Conservation (phyloP, 352 stramenopile genomes). For the Phytophthora pisi region DNA sequence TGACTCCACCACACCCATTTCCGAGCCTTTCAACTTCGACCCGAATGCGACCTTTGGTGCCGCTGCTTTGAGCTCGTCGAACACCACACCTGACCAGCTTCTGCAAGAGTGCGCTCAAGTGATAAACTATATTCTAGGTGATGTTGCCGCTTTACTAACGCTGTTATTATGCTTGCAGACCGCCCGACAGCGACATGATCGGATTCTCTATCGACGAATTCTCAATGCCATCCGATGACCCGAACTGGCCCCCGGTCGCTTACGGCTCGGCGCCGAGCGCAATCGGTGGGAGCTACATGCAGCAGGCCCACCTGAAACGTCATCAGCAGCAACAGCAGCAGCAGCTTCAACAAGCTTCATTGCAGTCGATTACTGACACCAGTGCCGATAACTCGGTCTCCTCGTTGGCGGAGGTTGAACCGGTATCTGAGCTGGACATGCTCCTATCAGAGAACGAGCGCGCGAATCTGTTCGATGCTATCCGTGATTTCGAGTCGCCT, state of each 20-base stretch:
- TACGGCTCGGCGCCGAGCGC: conserved; percentile 32
- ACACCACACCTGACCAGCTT: conserved; percentile 45
- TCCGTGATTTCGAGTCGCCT: conserved; percentile 70
- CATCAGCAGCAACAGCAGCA: conserved; percentile 22
- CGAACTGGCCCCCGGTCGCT: conserved; percentile 29
- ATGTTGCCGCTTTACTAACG: conserved; percentile 5
- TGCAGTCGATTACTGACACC: conserved; percentile 14
- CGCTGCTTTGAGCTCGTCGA: conserved; percentile 27
- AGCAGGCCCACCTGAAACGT: conserved; percentile 26
- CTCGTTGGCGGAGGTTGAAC: conserved; percentile 25
- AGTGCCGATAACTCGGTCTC: conserved; percentile 17
- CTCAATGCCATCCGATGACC: conserved; percentile 52
- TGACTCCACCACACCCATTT: conserved; percentile 61
- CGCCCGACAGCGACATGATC: conserved; percentile 63
- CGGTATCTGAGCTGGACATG: conserved; percentile 50
- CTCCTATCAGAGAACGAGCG: conserved; percentile 71
- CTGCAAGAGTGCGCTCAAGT: conserved; percentile 57
- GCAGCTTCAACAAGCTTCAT: conserved; percentile 12
- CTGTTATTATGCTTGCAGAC: conserved; percentile 20
- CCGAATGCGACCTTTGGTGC: conserved; percentile 24
- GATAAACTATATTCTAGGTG: not conserved
- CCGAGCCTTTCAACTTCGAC: conserved; percentile 31
- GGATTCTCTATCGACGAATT: conserved; percentile 75
- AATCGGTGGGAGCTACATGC: conserved; percentile 31
- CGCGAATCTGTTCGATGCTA: conserved; percentile 72